These are phyloP conservation scores for Fusarium nurragi DNA, from an alignment of 2,329 filamentous ascomycete species.

Conservation along the genomic window DNA sequence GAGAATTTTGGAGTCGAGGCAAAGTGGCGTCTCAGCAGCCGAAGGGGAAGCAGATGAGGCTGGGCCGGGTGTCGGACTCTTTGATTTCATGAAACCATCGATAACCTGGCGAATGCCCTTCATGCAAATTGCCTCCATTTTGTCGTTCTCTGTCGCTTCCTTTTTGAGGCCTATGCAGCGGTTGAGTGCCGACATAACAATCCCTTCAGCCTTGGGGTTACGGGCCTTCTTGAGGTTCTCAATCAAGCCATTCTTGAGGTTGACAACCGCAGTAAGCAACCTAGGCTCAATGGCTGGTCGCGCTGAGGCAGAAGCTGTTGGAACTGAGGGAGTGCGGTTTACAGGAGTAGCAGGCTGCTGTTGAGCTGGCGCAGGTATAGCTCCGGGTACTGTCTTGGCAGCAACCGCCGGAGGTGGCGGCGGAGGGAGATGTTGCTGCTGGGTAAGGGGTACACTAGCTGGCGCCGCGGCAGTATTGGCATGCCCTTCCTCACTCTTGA, in stretches of 20 bases:
- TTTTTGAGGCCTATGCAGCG: constrained; percentile 60
- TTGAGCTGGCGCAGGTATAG: constrained; percentile 23
- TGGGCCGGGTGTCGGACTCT: constrained; percentile 48
- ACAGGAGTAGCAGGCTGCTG: constrained; percentile 34
- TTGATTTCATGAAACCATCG: constrained; percentile 54
- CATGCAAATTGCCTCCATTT: constrained; percentile 59
- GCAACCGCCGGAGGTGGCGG: constrained; percentile 23
- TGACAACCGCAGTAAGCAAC: constrained; percentile 54
- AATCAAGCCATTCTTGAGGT: constrained; percentile 59
- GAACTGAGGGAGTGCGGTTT: constrained; percentile 41
- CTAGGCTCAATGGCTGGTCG: constrained; percentile 57
- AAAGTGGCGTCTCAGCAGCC: constrained; percentile 40
- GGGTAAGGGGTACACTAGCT: constrained; percentile 10
- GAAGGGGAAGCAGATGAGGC: constrained; percentile 38
- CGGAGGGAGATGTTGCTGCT: constrained; percentile 21
- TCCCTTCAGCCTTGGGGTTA: constrained; percentile 55
- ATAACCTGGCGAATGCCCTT: constrained; percentile 55
- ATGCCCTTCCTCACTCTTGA: constrained; percentile 47
- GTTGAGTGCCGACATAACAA: constrained; percentile 64
- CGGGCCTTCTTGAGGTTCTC: constrained; percentile 57
- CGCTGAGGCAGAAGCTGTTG: constrained; percentile 40
- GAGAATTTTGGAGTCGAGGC: constrained; percentile 55
- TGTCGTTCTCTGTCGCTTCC: constrained; percentile 55
- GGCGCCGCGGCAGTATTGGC: constrained; percentile 8
- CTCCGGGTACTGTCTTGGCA: constrained; percentile 35